Percentiles rank a stretch among this genome's conserved stretches.
Evolutionary conservation across 805 yeast species (phyloP).

Genomic region (Pichia cephalocereana): DNA sequence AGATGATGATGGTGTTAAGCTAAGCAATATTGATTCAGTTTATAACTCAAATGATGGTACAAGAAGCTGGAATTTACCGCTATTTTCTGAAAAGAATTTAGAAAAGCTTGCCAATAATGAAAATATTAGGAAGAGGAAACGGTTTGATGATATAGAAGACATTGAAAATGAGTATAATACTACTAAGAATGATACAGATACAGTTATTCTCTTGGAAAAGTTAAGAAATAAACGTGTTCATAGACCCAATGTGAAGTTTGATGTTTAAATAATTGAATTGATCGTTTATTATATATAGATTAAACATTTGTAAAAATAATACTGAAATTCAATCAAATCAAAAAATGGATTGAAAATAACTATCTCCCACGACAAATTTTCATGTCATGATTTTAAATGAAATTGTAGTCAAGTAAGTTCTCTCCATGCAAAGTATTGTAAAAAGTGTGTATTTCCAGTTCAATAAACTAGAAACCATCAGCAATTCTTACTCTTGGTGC

Average conservation of each 20-base stretch:
- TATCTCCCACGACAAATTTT: no score
- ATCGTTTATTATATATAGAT: no score
- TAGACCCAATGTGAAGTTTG: constrained; percentile 15
- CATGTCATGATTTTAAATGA: no score
- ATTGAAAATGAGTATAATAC: constrained; percentile 3
- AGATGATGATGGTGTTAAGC: constrained; percentile 9
- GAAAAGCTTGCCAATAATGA: constrained; percentile 19
- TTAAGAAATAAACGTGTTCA: constrained; percentile 9
- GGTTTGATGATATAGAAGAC: constrained; percentile 5
- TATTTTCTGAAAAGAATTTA: constrained; percentile 26
- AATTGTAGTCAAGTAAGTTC: no score
- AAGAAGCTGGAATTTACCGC: constrained; percentile 30
- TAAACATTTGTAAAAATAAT: no score
- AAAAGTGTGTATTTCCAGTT: no score
- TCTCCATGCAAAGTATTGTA: no score
- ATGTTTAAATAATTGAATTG: not conserved
- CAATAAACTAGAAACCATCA: no score
- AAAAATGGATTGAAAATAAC: no score
- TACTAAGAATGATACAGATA: not conserved
- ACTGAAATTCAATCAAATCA: no score
- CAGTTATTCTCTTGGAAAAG: constrained; percentile 9
- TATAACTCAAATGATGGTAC: constrained; percentile 3
- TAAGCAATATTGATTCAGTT: not conserved
- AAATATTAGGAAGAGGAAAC: constrained; percentile 8
- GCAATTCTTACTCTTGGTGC: no score